A percentile compares a stretch with the other conserved stretches of the same genome.
phyloP scores from a whole-genome alignment of 192 early-diverging fungal species.

The Dispira simplex region DNA sequence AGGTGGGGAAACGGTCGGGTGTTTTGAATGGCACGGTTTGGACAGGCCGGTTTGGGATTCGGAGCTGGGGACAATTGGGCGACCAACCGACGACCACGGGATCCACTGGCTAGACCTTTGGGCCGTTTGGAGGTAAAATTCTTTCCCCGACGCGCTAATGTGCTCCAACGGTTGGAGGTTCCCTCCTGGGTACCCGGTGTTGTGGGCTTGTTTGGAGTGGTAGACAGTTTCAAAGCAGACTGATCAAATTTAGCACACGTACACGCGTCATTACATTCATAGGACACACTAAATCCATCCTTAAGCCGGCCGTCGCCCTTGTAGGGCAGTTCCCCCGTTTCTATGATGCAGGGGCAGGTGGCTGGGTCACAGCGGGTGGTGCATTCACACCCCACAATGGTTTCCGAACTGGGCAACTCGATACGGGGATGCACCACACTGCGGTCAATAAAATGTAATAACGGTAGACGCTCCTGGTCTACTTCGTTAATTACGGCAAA shows the following conservation, averaged over 20 bases:
- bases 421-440: conserved; percentile 1
- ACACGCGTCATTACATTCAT: conserved; percentile 4
- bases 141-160: too few relatives aligned
- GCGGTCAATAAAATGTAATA: background rate
- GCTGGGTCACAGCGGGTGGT: background rate
- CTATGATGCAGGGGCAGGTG: background rate
- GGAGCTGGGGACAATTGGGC: too few relatives aligned
- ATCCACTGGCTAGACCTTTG: too few relatives aligned
- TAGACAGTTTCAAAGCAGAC: too few relatives aligned
- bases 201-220: too few relatives aligned
- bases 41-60: background rate
- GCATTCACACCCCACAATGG: background rate
- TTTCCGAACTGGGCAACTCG: background rate
- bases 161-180: too few relatives aligned
- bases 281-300: too few relatives aligned
- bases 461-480: background rate
- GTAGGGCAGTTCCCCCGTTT: background rate
- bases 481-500: background rate
- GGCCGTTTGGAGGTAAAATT: too few relatives aligned
- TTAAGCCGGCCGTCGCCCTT: background rate
- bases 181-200: too few relatives aligned
- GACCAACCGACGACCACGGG: too few relatives aligned
- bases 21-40: conserved; percentile 2
- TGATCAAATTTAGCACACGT: background rate
- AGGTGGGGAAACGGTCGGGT: background rate